phyloP scores from a whole-genome alignment of 805 yeast genomes.

The Candida montana region DNA sequence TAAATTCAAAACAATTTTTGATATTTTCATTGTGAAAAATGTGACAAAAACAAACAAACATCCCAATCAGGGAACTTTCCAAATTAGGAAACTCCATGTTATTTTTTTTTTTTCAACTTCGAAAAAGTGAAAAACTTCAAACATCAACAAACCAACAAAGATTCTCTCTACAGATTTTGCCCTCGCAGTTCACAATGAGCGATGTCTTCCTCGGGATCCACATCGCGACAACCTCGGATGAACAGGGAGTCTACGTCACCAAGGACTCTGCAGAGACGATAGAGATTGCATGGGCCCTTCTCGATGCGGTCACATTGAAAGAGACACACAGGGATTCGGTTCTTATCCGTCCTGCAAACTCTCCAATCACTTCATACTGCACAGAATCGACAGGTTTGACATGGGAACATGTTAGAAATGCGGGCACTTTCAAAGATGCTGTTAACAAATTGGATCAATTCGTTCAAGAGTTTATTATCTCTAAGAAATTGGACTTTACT shows the following conservation, averaged over 20 bases:
- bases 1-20: no score
- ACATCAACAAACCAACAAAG: background rate
- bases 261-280: conserved; percentile 66
- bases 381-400: conserved; percentile 47
- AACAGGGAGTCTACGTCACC: conserved; percentile 48
- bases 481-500: conserved; percentile 46
- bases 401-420: conserved; percentile 56
- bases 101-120: no score
- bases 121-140: conserved; percentile 2
- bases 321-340: conserved; percentile 38
- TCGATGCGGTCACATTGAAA: conserved; percentile 48
- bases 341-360: conserved; percentile 54
- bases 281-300: conserved; percentile 61
- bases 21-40: background rate
- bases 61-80: background rate
- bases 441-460: conserved; percentile 46
- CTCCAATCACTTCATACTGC: conserved; percentile 59
- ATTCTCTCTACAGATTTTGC: background rate
- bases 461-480: conserved; percentile 38
- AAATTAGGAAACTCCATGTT: background rate
- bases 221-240: conserved; percentile 63
- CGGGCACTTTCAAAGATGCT: conserved; percentile 61
- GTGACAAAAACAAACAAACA: background rate
- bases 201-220: conserved; percentile 59
- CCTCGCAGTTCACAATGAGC: conserved; percentile 12